Evolutionary conservation across 148 eudicot species (phyloP), one percentile per base, ranked within the genome.

Genomic region (Chenopodium formosanum): DNA sequence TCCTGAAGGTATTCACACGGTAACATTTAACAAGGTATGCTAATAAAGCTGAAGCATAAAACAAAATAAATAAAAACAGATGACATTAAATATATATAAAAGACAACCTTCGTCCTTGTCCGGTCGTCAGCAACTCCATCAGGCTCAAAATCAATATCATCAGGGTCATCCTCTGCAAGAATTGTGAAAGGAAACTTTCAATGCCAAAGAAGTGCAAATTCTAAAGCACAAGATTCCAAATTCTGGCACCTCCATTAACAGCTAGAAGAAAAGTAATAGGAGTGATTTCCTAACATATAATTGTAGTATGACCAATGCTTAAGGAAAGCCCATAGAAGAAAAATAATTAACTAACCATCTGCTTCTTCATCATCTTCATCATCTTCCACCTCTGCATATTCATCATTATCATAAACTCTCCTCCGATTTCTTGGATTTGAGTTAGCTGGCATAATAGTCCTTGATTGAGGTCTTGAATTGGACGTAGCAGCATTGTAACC

Each of bases 131-230:
- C 79, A 78, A 79, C 87, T 74, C 88, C 94, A 81, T 91, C 95
- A 76, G 98, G 99, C 77, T 96, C 92, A 83, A 96, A 96, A 81
- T 96, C 99, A 75, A 87, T 95, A 90, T 96, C 99, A 81, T 90
- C 98, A 44, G 97, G 97, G 74, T 96, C 99, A 86, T 96, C 99
- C 80, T 84, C 99, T 96, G 91, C 89, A 86, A 73, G 64, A 56
- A 77, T 78, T 47, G 53, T 76, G 74, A 81, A 82, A 58, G n/a
- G n/a, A 78, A 47, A 74, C 9, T 25, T 50, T 74, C 78, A 81
- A 53, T 64, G 23, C 20, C 70, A 40, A 7, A 11, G 47, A 78
- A 46, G 7, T 16, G 70, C 34, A 63, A 3, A 12, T 4, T 65
- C 37, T 31, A 56, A 52, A 27, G 17, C 48, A 17, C n/a, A 11